Evolutionary conservation across 805 yeast genomes (phyloP), one percentile per base, ranked within the genome.

Genomic region (Kregervanrija delftensis): DNA sequence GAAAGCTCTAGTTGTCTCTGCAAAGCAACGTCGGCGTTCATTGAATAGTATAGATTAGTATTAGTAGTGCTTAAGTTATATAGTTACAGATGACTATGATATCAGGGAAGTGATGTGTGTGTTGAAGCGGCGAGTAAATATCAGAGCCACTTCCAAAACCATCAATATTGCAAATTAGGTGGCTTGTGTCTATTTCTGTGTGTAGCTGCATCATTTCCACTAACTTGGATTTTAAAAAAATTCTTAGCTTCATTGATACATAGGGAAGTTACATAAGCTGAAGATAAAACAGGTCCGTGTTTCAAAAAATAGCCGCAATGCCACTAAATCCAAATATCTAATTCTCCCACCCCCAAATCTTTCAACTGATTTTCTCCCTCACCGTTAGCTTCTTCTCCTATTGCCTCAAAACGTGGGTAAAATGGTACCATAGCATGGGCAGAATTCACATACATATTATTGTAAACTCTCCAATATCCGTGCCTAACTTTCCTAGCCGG

Each of bases 401-500:
- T 42, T 3, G 40, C 30, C 32, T 71, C 74, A n/a, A 80, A 53
- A 4, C 66, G 53, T 1, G 98, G 98, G 60, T 85, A 89, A 55
- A 74, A 79, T 1, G 97, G 96, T 1, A 89, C 88, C 58, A 93
- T 60, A 0, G 90, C 67, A 60, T 88, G 95, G 37, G 79, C 68
- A 48, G 76, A 74, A 54, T 82, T 88, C 11, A 86, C 76, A 57
- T 90, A 90, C 28, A 89, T 78, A 35, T 67, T 65, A 55, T 91
- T 90, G 68, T 79, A 90, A 11, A 89, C 60, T 50, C 74, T 81
- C 98, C 98, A 93, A 61, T 83, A 93, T 0, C 93, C 81, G 4
- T 65, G 66, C 49, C 99, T 71, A 0, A 93, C 98, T 56, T 82
- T 85, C 45, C 83, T 70, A 0, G 98, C 96, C 1, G 98, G 95